Evolutionary conservation across 2,329 filamentous ascomycete species (phyloP), one percentile per base, ranked within the genome.

Genomic region (Aspergillus tubingensis): DNA sequence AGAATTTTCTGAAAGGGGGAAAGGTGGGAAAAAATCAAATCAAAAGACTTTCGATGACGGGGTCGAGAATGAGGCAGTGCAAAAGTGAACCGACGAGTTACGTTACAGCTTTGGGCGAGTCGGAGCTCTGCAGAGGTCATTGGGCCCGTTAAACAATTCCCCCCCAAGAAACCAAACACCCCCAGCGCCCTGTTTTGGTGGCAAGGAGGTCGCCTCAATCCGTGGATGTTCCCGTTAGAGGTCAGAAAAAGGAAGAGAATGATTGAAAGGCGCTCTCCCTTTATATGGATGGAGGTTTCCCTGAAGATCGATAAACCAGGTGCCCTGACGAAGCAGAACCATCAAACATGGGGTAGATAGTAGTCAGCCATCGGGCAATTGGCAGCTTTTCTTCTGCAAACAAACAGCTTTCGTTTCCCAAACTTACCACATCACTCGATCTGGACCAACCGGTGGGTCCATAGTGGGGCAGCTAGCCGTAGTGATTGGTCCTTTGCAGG

Each of bases 61-160:
- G 54, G 54, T 23, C 49, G 36, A 49, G 41, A 69, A 19, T 70
- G 72, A 72, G 72, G 72, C 72, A 72, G 72, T 74, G 72, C 72
- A 74, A 65, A 57, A 57, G 32, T 58, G 61, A 60, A 64, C 38
- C 47, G 59, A 61, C 64, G 61, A 66, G 65, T 65, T 58, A 66
- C 47, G 58, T 65, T 62, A 59, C 62, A 62, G 62, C 55, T 38
- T 17, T 17, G 21, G 50, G 27, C 49, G 54, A 54, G 56, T 54
- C 57, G 57, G 56, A 60, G 53, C 56, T 61, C 48, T 57, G 59
- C 58, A 56, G 59, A 19, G 54, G 19, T 30, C 44, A 55, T 49
- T 58, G 49, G 49, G 57, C 56, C 49, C 30, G 32, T 58, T 61
- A 43, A 27, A 36, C 32, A 36, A 13, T 5, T 0, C 10, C 32